Percentiles rank a stretch among this genome's conserved stretches.
These are phyloP conservation scores for Boletus semigastroideus DNA, from an alignment of 1,284 basidiomycete species.

Conservation along the genomic window DNA sequence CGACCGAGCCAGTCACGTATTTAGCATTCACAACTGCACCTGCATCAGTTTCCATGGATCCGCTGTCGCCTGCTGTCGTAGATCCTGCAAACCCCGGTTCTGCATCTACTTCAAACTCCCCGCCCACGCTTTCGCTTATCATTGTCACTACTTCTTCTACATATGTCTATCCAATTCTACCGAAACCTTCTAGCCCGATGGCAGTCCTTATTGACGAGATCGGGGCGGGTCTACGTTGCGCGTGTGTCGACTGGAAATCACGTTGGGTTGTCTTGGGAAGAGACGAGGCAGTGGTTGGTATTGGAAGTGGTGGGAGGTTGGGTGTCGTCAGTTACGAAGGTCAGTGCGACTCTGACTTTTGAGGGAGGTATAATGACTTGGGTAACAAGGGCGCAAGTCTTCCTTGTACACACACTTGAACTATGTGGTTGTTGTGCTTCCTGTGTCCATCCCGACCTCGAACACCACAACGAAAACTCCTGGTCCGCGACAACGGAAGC, in stretches of 20 bases:
- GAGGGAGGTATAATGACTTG: background rate
- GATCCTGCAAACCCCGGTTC: slow-evolving; percentile 6
- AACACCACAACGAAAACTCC: slow-evolving; percentile 46
- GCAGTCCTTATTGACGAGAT: slow-evolving; percentile 81
- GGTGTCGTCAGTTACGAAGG: slow-evolving; percentile 92
- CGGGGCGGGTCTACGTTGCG: slow-evolving; percentile 83
- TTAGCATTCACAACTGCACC: slow-evolving; percentile 81
- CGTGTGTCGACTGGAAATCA: slow-evolving; percentile 71
- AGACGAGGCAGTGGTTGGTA: slow-evolving; percentile 91
- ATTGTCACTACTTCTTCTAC: slow-evolving; percentile 88
- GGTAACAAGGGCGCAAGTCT: slow-evolving; percentile 58
- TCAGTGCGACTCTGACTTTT: slow-evolving; percentile 26
- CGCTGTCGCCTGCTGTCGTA: slow-evolving; percentile 3
- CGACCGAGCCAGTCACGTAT: slow-evolving; percentile 86
- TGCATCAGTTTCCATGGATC: slow-evolving; percentile 27
- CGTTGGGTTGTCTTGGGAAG: slow-evolving; percentile 83
- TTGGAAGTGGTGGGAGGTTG: slow-evolving; percentile 80
- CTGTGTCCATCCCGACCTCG: slow-evolving; percentile 43
- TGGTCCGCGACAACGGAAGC: slow-evolving; percentile 21
- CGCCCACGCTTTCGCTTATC: slow-evolving; percentile 66
- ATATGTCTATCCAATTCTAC: slow-evolving; percentile 74
- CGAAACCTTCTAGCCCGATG: slow-evolving; percentile 68
- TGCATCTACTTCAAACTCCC: background rate
- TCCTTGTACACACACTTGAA: slow-evolving; percentile 72
- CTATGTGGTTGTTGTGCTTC: slow-evolving; percentile 88